A percentile compares a stretch with the other conserved stretches of the same genome.
phyloP scores from a whole-genome alignment of 352 stramenopile species.

The Globisporangium paroecandrum region DNA sequence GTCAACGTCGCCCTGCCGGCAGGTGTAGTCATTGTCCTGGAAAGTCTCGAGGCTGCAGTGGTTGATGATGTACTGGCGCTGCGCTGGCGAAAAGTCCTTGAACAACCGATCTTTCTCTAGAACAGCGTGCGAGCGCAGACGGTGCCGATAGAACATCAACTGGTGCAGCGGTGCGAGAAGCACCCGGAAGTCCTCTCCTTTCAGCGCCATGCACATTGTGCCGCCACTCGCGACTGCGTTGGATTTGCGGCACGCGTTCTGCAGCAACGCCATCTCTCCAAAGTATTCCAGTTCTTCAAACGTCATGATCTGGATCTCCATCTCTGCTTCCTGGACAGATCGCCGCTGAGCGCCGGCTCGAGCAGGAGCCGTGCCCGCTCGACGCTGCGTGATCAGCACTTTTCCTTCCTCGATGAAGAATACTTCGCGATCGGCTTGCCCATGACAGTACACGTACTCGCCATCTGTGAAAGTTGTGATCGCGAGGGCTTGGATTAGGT shows the following conservation, averaged over 20 bases:
- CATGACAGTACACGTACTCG: constrained; percentile 69
- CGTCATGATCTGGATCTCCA: constrained; percentile 54
- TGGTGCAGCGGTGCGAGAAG: constrained; percentile 50
- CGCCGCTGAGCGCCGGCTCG: constrained; percentile 25
- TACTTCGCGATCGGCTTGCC: constrained; percentile 47
- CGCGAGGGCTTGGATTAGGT: constrained; percentile 36
- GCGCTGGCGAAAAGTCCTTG: constrained; percentile 36
- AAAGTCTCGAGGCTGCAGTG: constrained; percentile 46
- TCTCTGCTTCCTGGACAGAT: constrained; percentile 42
- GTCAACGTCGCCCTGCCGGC: constrained; percentile 49
- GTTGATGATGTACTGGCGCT: constrained; percentile 50
- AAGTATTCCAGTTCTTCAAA: constrained; percentile 65
- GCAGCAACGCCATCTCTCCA: constrained; percentile 52
- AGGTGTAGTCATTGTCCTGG: constrained; percentile 40
- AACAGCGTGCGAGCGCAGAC: constrained; percentile 48
- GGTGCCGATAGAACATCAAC: constrained; percentile 55
- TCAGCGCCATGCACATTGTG: constrained; percentile 50
- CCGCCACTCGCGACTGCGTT: constrained; percentile 54
- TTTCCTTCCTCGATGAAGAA: constrained; percentile 73
- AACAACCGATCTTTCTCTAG: constrained; percentile 68
- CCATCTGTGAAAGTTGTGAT: constrained; percentile 37
- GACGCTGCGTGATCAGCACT: constrained; percentile 63
- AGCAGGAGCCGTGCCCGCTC: constrained; percentile 4
- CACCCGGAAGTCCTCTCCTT: constrained; percentile 30
- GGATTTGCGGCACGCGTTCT: constrained; percentile 26